These are phyloP conservation scores for Hibiscus syriacus DNA, from an alignment of 345 rosid species.

Conservation along the genomic window DNA sequence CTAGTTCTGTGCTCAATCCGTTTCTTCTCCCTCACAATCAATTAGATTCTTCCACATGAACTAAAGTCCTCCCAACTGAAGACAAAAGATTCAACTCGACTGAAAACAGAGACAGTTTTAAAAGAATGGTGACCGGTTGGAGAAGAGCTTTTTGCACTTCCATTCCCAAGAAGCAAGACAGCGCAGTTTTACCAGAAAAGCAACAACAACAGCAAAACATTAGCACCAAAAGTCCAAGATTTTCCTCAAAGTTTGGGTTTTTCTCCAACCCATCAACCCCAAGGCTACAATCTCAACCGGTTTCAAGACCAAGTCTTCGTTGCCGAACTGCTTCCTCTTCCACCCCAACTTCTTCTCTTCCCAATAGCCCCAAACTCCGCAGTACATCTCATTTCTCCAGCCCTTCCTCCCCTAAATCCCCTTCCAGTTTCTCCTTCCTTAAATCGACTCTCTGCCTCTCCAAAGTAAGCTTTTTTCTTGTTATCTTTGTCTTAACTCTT, in stretches of 20 bases:
- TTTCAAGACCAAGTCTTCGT: constrained; percentile 37
- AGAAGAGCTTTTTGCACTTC: constrained; percentile 80
- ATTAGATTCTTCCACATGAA: too few species aligned
- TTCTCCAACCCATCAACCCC: constrained; percentile 83
- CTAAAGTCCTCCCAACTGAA: neutral
- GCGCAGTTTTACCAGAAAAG: constrained; percentile 20
- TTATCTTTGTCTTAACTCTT: too few species aligned
- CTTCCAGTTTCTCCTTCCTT: constrained; percentile 63
- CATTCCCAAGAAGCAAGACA: constrained; percentile 48
- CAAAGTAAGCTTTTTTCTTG: constrained; percentile 34
- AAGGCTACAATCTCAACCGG: constrained; percentile 39
- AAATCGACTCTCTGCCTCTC: constrained; percentile 56
- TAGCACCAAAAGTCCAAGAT: constrained; percentile 34
- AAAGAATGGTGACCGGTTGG: constrained; percentile 68
- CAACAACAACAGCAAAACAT: constrained; percentile 4
- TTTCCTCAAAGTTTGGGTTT: constrained; percentile 59
- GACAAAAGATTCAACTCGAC: constrained; percentile 12
- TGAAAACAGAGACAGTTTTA: constrained; percentile 1
- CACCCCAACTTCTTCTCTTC: constrained; percentile 41
- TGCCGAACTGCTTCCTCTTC: constrained; percentile 43
- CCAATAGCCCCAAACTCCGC: constrained; percentile 59
- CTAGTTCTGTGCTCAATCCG: constrained; percentile 3
- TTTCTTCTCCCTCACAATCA: neutral
- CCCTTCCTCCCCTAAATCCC: constrained; percentile 71
- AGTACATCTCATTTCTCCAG: constrained; percentile 41